Evolutionary conservation across 768 basidiomycete species (phyloP), one percentile per base, ranked within the genome.

Genomic region (Leucocoprinus birnbaumii): DNA sequence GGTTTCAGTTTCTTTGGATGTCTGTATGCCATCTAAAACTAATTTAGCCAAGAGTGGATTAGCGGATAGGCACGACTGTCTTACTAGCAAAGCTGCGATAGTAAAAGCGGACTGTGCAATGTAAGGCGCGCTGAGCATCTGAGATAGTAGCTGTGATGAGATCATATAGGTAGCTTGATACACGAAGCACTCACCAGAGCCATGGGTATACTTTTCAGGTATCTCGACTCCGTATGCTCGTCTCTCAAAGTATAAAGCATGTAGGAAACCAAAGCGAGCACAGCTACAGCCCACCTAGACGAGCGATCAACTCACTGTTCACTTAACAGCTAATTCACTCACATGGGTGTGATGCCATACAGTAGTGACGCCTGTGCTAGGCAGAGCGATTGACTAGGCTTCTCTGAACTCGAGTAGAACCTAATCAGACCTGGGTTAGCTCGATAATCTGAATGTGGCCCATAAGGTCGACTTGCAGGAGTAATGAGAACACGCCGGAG

Each of bases 391-490:
- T 64, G 63, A 47, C 62, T 62, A 37, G 73, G 63, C 52, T 71
- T 62, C 3, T 70, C n/a, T n/a, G n/a, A n/a, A n/a, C n/a, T 73
- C 2, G 70, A 71, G 61, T 75, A 80, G 57, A 78, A 74, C 24
- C 72, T 74, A 50, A n/a, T n/a, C n/a, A n/a, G n/a, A n/a, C n/a
- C n/a, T n/a, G n/a, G n/a, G n/a, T n/a, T n/a, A n/a, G n/a, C n/a
- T n/a, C n/a, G n/a, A n/a, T n/a, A n/a, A n/a, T n/a, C n/a, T n/a
- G n/a, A n/a, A n/a, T n/a, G n/a, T n/a, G n/a, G n/a, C n/a, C n/a
- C n/a, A n/a, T n/a, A n/a, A n/a, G n/a, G n/a, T n/a, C n/a, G n/a
- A 31, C 31, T 31, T 5, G 79, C 76, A 82, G 67, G 31, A 82
- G 60, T 3, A 73, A 63, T 10, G 74, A 71, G 53, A 71, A 73